Conservation (phyloP, 345 rosid genomes). For the Euphorbia peplus region DNA sequence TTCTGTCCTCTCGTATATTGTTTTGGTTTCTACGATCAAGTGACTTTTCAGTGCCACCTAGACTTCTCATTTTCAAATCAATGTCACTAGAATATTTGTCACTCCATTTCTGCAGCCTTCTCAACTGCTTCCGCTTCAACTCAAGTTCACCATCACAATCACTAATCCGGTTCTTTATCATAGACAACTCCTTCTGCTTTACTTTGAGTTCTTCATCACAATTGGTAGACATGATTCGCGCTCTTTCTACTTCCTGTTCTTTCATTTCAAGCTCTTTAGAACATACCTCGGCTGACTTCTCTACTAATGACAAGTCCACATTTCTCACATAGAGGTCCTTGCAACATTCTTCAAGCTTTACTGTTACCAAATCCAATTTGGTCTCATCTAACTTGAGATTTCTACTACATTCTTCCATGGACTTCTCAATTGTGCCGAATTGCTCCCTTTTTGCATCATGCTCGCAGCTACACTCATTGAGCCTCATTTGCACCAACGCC, state of each 20-base stretch:
- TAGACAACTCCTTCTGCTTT: slow-evolving; percentile 24
- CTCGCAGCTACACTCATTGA: slow-evolving; percentile 5
- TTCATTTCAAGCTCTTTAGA: neutral
- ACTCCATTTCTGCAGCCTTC: neutral
- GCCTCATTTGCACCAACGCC: slow-evolving; percentile 5
- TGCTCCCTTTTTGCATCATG: slow-evolving; percentile 2
- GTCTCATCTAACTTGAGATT: slow-evolving; percentile 8
- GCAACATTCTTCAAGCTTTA: neutral
- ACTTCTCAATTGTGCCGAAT: slow-evolving; percentile 2
- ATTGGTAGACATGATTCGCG: neutral
- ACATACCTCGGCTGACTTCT: slow-evolving; percentile 7
- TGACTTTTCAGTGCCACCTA: slow-evolving; percentile 2
- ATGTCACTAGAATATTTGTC: slow-evolving; percentile 11
- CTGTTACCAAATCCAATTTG: slow-evolving; percentile 9
- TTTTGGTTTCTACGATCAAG: slow-evolving; percentile 5
- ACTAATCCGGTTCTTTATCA: slow-evolving; percentile 17
- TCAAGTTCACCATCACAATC: slow-evolving; percentile 7
- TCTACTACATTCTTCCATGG: neutral
- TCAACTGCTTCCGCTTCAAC: slow-evolving; percentile 14
- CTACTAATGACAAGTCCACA: neutral
- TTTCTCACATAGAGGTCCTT: slow-evolving; percentile 8
- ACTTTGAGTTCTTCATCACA: slow-evolving; percentile 7
- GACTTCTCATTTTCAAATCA: slow-evolving; percentile 1
- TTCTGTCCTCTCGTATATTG: neutral
- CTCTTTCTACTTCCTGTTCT: slow-evolving; percentile 19